These are phyloP conservation scores for Pseudodiploospora longispora DNA, from an alignment of 2,329 filamentous ascomycete species.

Conservation along the genomic window DNA sequence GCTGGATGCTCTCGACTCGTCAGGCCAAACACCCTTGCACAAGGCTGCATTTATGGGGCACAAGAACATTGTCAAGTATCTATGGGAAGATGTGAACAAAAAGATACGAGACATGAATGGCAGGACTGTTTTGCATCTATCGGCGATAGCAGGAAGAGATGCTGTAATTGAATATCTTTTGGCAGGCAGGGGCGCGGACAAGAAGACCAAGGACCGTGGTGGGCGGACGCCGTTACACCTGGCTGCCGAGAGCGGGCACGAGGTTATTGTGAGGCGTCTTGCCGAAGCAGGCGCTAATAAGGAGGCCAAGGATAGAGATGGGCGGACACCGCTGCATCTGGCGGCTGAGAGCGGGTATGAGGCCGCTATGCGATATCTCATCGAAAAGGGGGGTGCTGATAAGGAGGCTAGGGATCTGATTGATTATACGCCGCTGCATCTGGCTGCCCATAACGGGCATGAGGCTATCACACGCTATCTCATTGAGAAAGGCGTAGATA, in stretches of 20 bases:
- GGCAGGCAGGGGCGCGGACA: fast-evolving
- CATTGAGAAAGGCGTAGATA: not conserved
- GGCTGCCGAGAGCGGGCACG: not conserved
- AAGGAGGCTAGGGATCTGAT: conserved; percentile 2
- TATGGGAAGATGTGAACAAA: not conserved
- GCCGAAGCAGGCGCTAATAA: not conserved
- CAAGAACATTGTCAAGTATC: not conserved
- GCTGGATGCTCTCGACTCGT: too few species aligned
- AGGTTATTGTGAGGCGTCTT: not conserved
- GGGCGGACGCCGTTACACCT: conserved; percentile 2
- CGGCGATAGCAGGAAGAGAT: too few species aligned
- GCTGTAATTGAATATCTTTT: not conserved
- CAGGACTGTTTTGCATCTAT: too few species aligned
- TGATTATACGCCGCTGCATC: conserved; percentile 1
- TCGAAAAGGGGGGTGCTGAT: conserved; percentile 8
- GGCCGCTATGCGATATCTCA: conserved; percentile 2
- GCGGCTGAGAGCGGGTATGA: conserved; percentile 7
- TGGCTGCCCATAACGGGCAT: conserved; percentile 7
- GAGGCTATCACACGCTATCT: conserved; percentile 3
- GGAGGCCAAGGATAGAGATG: not conserved
- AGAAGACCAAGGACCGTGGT: not conserved
- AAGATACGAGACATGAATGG: not conserved
- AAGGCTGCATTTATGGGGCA: too few species aligned
- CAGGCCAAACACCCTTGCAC: too few species aligned
- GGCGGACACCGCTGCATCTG: conserved; percentile 1